These are phyloP conservation scores for Irpex rosettiformis DNA, from an alignment of 1,284 basidiomycete species.

Conservation along the genomic window DNA sequence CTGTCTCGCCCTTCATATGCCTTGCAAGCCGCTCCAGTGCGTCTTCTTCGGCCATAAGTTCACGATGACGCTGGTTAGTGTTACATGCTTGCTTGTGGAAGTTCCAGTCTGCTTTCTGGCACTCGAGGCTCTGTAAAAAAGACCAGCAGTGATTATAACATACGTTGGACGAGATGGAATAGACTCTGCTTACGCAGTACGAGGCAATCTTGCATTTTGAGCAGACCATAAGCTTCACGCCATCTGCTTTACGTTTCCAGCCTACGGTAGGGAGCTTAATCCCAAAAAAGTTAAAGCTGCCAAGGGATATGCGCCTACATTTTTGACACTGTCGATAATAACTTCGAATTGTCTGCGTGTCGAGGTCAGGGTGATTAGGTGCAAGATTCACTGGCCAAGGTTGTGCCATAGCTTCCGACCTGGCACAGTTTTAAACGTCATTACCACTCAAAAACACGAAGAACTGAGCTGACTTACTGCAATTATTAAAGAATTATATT, in stretches of 20 bases:
- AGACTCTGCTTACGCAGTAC: constrained; percentile 9
- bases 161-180: neutral
- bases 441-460: no score
- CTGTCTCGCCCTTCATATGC: neutral
- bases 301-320: constrained; percentile 7
- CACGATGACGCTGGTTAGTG: constrained; percentile 3
- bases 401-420: no score
- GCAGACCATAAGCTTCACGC: constrained; percentile 12
- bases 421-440: no score
- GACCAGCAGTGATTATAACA: neutral
- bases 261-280: neutral
- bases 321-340: constrained; percentile 14
- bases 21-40: neutral
- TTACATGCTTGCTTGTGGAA: constrained; percentile 19
- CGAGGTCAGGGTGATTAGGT: neutral
- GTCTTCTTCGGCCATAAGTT: constrained; percentile 10
- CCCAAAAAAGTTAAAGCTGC: no score
- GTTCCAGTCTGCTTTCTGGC: constrained; percentile 19
- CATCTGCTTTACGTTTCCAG: constrained; percentile 12
- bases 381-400: neutral
- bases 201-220: constrained; percentile 12
- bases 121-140: constrained; percentile 10
- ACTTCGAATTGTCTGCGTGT: constrained; percentile 6
- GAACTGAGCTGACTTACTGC: no score
- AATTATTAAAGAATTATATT: no score